Evolutionary conservation across 2,329 filamentous ascomycete species (phyloP), one percentile per base, ranked within the genome.

Genomic region (Eurotiales sp.): DNA sequence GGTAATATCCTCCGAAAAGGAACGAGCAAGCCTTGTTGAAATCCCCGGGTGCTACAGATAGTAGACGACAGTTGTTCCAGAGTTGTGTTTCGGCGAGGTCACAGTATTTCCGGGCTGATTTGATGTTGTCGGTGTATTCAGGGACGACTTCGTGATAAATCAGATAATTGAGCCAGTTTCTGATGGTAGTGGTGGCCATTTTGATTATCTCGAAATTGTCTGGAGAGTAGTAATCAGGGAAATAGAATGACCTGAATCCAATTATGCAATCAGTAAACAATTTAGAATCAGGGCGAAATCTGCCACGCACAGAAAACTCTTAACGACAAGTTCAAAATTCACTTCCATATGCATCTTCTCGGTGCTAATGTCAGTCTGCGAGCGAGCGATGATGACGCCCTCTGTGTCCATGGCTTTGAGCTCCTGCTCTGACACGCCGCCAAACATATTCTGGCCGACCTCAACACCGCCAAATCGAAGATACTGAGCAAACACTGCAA

Each of bases 91-190:
- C 77, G 1, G 88, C 89, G 12, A 76, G 63, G 17, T 83, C 78
- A 60, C 90, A 95, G 23, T 92, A 66, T 1, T 66, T 66, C 7
- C 86, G 74, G 0, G 91, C 90, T 0, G 77, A 73, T 14, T 80
- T 70, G 52, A 97, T 76, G 56, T 92, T 81, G 0, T 78, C 73
- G 0, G 70, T 75, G 63, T 91, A 87, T 66, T 97, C 93, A 0
- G 87, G 86, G 61, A 90, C 96, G 14, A 95, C 92, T 32, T 87
- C 81, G 63, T 97, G 91, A 54, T 87, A 81, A 8, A 91, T 76
- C 0, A 97, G 76, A 59, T 96, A 99, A 57, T 89, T 88, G 56
- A 96, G 81, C 64, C 97, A 97, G 64, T 93, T 95, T 54, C 83
- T 81, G 36, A 96, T 77, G 0, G 95, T 81, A 29, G 80, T 77